Evolutionary conservation across 805 yeast species (phyloP).

Genomic region (Nakazawaea wickerhamii): DNA sequence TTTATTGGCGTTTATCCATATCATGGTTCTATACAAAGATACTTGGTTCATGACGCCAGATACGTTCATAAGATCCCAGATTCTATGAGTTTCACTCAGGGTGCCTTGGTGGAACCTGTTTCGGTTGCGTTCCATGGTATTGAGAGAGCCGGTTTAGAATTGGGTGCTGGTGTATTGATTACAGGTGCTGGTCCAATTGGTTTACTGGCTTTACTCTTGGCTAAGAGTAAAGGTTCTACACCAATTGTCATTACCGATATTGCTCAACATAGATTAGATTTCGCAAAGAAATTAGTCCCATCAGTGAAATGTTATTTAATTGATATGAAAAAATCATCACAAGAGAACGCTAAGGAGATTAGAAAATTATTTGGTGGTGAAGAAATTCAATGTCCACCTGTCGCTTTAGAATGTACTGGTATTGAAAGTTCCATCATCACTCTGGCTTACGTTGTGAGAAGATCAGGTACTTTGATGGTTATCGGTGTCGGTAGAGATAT

Average conservation of each 20-base stretch:
- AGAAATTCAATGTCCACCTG: constrained; percentile 34
- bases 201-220: constrained; percentile 38
- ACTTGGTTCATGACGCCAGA: constrained; percentile 25
- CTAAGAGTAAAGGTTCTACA: constrained; percentile 48
- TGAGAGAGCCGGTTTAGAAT: constrained; percentile 38
- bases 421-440: constrained; percentile 44
- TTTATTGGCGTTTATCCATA: constrained; percentile 33
- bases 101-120: constrained; percentile 51
- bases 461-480: constrained; percentile 40
- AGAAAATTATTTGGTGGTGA: constrained; percentile 29
- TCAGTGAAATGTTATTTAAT: constrained; percentile 38
- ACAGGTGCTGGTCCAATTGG: constrained; percentile 60
- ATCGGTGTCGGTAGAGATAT: constrained; percentile 47
- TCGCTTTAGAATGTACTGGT: constrained; percentile 51
- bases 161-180: constrained; percentile 42
- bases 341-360: constrained; percentile 34
- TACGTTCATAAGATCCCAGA: constrained; percentile 33
- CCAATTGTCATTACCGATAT: constrained; percentile 48
- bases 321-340: constrained; percentile 23
- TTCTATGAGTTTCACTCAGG: constrained; percentile 42
- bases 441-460: constrained; percentile 38
- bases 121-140: constrained; percentile 52
- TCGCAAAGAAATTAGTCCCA: constrained; percentile 43
- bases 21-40: constrained; percentile 35
- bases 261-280: constrained; percentile 34